Evolutionary conservation across 306 rosid species (phyloP).

Genomic region (Rosa lucieae): DNA sequence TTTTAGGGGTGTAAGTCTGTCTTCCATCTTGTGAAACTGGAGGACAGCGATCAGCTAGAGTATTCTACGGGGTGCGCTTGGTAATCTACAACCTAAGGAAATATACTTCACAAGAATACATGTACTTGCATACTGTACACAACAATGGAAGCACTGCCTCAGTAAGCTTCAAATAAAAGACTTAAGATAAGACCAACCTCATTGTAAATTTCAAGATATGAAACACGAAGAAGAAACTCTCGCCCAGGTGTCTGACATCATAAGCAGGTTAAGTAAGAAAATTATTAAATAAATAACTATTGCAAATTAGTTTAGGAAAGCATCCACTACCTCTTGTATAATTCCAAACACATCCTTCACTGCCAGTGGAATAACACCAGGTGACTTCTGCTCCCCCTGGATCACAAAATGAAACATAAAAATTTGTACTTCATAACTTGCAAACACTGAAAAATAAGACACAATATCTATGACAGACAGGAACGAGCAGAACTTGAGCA

Average conservation of each 20-base stretch:
- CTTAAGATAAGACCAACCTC: constrained; percentile 56
- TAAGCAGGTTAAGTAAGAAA: constrained; percentile 23
- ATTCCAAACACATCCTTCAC: constrained; percentile 87
- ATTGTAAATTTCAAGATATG: constrained; percentile 86
- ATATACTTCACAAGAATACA: not conserved
- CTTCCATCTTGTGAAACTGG: not conserved
- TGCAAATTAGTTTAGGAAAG: constrained; percentile 4
- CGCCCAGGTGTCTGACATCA: constrained; percentile 69
- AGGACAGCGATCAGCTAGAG: not conserved
- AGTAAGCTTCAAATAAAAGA: not conserved
- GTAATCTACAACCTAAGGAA: not conserved
- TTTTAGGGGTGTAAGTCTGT: not conserved
- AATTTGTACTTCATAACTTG: constrained; percentile 8
- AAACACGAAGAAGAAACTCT: constrained; percentile 82
- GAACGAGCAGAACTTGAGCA: not conserved
- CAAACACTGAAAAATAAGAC: constrained; percentile 11
- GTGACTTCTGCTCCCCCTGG: constrained; percentile 92
- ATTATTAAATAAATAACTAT: not conserved
- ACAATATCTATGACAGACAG: not conserved
- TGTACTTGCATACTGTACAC: not conserved
- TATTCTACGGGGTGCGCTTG: not conserved
- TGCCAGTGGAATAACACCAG: constrained; percentile 86
- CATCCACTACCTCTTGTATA: constrained; percentile 71
- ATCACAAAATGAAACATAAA: constrained; percentile 22
- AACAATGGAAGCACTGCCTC: not conserved